These are phyloP conservation scores for Ceriops decandra DNA, from an alignment of 345 rosid species.

Conservation along the genomic window DNA sequence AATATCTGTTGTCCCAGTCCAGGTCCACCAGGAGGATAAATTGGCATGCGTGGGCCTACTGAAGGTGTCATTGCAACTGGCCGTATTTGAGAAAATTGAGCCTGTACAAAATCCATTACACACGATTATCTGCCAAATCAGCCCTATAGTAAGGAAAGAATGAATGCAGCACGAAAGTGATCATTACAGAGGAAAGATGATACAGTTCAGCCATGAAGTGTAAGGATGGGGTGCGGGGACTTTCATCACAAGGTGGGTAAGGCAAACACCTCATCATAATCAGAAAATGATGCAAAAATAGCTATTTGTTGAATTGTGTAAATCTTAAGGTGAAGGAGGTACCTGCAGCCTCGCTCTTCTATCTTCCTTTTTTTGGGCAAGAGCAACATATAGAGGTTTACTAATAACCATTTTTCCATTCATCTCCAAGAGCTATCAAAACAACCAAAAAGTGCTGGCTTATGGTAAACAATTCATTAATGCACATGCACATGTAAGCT, in stretches of 20 bases:
- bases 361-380: conserved; percentile 91
- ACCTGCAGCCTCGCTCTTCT: conserved; percentile 95
- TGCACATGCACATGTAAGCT: background rate
- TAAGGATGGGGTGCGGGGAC: too few relatives aligned
- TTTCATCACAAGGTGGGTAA: too few relatives aligned
- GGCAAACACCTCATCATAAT: too few relatives aligned
- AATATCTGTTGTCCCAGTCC: conserved; percentile 79
- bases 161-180: background rate
- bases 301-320: background rate
- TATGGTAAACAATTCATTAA: background rate
- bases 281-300: background rate
- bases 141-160: background rate
- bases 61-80: conserved; percentile 71
- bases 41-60: conserved; percentile 76
- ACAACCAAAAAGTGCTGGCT: background rate
- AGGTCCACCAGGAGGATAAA: conserved; percentile 76
- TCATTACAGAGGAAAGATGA: too few relatives aligned
- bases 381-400: conserved; percentile 92
- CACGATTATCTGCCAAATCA: background rate
- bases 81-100: conserved; percentile 87
- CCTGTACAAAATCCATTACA: conserved; percentile 37
- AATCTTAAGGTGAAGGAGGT: background rate
- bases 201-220: too few relatives aligned
- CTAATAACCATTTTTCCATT: conserved; percentile 83
- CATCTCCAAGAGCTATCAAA: conserved; percentile 65